Conservation (phyloP, 441 rosid genomes). For the Corymbia citriodora region DNA sequence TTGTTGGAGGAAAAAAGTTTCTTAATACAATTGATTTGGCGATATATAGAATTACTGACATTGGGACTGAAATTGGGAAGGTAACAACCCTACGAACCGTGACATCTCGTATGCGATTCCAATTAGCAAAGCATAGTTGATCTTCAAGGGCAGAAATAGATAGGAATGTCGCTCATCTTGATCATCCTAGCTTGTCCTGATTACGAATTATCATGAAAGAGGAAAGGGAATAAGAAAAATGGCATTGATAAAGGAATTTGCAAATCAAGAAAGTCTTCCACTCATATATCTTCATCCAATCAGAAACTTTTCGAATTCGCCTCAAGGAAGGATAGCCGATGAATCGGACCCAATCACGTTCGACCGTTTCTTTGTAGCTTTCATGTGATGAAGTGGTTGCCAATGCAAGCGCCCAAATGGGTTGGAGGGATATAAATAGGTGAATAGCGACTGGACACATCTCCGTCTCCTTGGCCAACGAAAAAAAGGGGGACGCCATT, state of each 20-base stretch:
- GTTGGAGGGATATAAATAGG: slow-evolving; percentile 2
- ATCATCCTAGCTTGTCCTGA: background rate
- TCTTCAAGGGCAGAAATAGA: background rate
- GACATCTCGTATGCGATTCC: background rate
- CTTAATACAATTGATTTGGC: background rate
- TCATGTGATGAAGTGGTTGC: background rate
- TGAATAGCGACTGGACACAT: slow-evolving; percentile 36
- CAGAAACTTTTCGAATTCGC: background rate
- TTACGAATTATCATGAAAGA: background rate
- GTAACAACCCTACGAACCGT: background rate
- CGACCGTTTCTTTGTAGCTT: background rate
- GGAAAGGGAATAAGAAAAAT: background rate
- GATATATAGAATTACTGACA: background rate
- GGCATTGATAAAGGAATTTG: background rate
- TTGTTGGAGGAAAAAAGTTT: background rate
- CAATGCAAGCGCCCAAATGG: background rate
- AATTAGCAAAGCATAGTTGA: background rate
- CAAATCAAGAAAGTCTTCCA: background rate
- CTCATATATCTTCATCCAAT: background rate
- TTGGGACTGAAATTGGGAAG: background rate
- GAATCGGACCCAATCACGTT: background rate
- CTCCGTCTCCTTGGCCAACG: slow-evolving; percentile 8
- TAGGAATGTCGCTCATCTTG: background rate
- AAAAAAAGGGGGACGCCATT: slow-evolving; percentile 21
- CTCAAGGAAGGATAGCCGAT: background rate